Evolutionary conservation across 2,329 filamentous ascomycete genomes (phyloP).

Genomic region (Aspergillus tamarii): DNA sequence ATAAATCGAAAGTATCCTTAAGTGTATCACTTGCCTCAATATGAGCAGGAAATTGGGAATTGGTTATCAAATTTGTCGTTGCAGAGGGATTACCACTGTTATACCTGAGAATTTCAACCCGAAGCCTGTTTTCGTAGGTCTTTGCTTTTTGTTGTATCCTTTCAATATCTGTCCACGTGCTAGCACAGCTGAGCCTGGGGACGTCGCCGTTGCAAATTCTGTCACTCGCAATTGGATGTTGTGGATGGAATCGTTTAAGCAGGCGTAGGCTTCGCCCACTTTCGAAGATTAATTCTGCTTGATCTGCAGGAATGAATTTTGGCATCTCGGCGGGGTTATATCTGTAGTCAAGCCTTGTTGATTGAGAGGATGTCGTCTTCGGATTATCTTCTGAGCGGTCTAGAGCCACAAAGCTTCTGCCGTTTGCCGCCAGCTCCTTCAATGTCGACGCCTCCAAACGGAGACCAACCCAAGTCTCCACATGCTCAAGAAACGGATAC

Average conservation of each 20-base stretch:
- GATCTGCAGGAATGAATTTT: slow-evolving; percentile 69
- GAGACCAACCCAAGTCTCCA: slow-evolving; percentile 76
- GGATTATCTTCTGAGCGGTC: slow-evolving; percentile 64
- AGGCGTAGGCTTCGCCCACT: slow-evolving; percentile 76
- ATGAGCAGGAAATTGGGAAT: background rate
- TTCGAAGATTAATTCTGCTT: slow-evolving; percentile 75
- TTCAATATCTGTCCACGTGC: slow-evolving; percentile 71
- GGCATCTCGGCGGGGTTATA: slow-evolving; percentile 62
- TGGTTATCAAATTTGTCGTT: background rate
- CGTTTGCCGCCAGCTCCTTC: slow-evolving; percentile 51
- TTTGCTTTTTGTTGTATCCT: slow-evolving; percentile 63
- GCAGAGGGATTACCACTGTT: slow-evolving; percentile 35
- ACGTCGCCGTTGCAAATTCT: slow-evolving; percentile 53
- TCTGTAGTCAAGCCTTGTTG: slow-evolving; percentile 66
- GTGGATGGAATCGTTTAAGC: slow-evolving; percentile 69
- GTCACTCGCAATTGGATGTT: slow-evolving; percentile 67
- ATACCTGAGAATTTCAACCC: slow-evolving; percentile 44
- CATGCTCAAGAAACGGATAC: slow-evolving; percentile 67
- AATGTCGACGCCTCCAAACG: slow-evolving; percentile 60
- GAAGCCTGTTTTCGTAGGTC: slow-evolving; percentile 41
- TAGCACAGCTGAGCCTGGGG: slow-evolving; percentile 68
- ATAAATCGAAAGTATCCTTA: slow-evolving; percentile 35
- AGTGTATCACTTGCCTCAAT: slow-evolving; percentile 12
- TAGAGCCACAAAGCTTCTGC: slow-evolving; percentile 64
- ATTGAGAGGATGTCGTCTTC: slow-evolving; percentile 58